phyloP scores from a whole-genome alignment of 768 basidiomycete genomes.

The Chalciporus pseudorubinellus region DNA sequence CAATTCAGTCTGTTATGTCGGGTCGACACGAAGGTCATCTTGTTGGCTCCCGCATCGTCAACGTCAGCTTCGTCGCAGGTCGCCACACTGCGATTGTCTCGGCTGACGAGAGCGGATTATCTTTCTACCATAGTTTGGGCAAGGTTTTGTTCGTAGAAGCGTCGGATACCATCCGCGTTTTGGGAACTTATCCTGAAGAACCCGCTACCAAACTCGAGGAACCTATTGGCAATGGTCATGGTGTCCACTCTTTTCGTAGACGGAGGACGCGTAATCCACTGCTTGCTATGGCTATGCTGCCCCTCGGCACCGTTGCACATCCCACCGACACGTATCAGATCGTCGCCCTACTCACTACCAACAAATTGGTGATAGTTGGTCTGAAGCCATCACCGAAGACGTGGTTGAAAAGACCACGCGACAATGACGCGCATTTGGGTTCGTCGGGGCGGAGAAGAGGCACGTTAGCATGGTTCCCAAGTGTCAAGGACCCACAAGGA shows the following conservation, averaged over 20 bases:
- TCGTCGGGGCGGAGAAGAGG: conserved; percentile 55
- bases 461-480: conserved; percentile 80
- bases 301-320: conserved; percentile 71
- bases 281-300: conserved; percentile 77
- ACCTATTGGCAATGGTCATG: conserved; percentile 7
- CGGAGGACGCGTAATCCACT: conserved; percentile 62
- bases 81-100: conserved; percentile 91
- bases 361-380: conserved; percentile 91
- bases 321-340: conserved; percentile 77
- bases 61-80: conserved; percentile 82
- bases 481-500: conserved; percentile 36
- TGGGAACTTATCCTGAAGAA: conserved; percentile 83
- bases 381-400: conserved; percentile 90
- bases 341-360: conserved; percentile 82
- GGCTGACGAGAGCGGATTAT: conserved; percentile 86
- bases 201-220: conserved; percentile 13
- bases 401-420: conserved; percentile 77
- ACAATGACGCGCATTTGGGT: conserved; percentile 41
- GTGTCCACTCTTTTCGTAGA: conserved; percentile 37
- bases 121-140: conserved; percentile 93
- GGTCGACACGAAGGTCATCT: conserved; percentile 88
- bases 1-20: conserved; percentile 62
- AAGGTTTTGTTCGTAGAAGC: conserved; percentile 95
- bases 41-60: conserved; percentile 72
- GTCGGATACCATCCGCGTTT: conserved; percentile 87